Evolutionary conservation across 257 asterid genomes (phyloP).

Genomic region (Craterostigma plantagineum): DNA sequence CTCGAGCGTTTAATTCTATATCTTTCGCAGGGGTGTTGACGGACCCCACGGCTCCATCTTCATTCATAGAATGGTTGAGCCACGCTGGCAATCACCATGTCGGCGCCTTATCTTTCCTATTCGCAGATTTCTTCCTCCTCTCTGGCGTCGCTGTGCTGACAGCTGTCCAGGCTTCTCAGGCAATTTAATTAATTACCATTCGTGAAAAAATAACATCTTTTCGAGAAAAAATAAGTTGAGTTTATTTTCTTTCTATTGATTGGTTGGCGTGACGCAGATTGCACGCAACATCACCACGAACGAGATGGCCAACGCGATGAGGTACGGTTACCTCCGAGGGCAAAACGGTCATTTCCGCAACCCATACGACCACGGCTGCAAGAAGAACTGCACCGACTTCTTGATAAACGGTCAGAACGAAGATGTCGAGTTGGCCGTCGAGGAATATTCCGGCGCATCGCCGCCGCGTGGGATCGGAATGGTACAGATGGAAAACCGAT

Average conservation of each 20-base stretch:
- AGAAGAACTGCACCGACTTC: conserved; percentile 84
- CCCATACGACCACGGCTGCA: conserved; percentile 77
- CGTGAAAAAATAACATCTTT: conserved; percentile 3
- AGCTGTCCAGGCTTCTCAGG: conserved; percentile 91
- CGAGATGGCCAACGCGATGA: conserved; percentile 73
- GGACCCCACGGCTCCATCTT: conserved; percentile 84
- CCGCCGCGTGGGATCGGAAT: conserved; percentile 57
- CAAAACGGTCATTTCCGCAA: conserved; percentile 70
- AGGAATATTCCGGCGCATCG: conserved; percentile 21
- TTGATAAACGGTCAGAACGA: conserved; percentile 67
- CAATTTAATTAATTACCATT: conserved; percentile 7
- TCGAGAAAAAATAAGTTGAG: background rate
- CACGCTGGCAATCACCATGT: conserved; percentile 62
- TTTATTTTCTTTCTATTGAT: no score
- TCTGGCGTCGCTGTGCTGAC: conserved; percentile 71
- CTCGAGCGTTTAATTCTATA: conserved; percentile 3
- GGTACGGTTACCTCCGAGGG: conserved; percentile 78
- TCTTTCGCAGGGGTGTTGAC: conserved; percentile 66
- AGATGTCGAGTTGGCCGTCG: conserved; percentile 36
- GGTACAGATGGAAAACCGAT: conserved; percentile 31
- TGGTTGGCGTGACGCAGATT: no score
- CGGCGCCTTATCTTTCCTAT: conserved; percentile 62
- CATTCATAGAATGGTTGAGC: conserved; percentile 63
- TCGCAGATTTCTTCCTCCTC: conserved; percentile 56
- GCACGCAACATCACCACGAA: conserved; percentile 87